Evolutionary conservation across 805 yeast genomes (phyloP), one percentile per base, ranked within the genome.

Genomic region (Spathaspora arborariae): DNA sequence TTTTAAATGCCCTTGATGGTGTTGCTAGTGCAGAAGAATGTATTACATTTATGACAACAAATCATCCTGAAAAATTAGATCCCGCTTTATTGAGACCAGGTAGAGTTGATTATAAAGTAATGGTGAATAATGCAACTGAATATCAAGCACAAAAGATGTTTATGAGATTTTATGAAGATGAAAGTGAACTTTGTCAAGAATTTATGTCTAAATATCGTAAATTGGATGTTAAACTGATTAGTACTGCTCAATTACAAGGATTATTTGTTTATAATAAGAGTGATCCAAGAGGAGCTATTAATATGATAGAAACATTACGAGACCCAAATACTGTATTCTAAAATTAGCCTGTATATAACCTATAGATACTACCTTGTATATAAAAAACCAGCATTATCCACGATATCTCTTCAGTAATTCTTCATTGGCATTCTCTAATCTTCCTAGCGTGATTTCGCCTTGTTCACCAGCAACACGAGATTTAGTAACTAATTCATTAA

Each of bases 21-120:
- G 98, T 94, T 15, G 94, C 98, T 2, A 88, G 96, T 22, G 96
- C 97, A 1, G 99, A 94, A 60, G 98, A 94, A 60, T 85, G 96
- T 40, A 76, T 94, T 27, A 92, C 97, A 0, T 94, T 94, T 65
- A 94, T 94, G 99, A 94, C 99, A 18, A 92, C 99, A 18, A 94
- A 94, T 65, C 99, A 94, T 60, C 97, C 97, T 0, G 98, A 94
- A 52, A 81, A 81, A 52, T 72, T 94, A 34, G 99, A 94, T 58
- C 89, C 97, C 1, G 99, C 99, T 0, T 76, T 94, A 39, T 69
- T 94, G 62, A 77, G 99, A 53, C 99, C 99, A 0, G 99, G 99
- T 2, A 77, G 99, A 65, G 84, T 94, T 26, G 99, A 94, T 62
- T 82, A 76, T 64, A 88, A 89, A 66, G 84, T 82, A 18, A 70